Conservation (phyloP, 805 yeast species). For the Cyberlindnera euphorbiae region DNA sequence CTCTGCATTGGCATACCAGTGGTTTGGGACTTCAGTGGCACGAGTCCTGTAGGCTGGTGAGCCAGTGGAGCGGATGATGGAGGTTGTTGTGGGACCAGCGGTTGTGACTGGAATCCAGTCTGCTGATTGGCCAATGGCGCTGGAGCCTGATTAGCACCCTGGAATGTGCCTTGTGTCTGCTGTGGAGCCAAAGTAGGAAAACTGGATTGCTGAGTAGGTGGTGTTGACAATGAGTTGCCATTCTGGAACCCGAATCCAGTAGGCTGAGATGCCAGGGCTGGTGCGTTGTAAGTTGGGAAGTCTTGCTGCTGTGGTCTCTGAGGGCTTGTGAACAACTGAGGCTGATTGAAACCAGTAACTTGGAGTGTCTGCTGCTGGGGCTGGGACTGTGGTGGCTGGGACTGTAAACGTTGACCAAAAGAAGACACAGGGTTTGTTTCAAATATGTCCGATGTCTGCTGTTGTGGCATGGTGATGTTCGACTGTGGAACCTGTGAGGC, state of each 20-base stretch:
- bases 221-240: constrained; percentile 23
- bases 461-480: neutral
- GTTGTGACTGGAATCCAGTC: constrained; percentile 2
- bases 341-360: constrained; percentile 11
- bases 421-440: constrained; percentile 30
- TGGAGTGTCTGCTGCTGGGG: constrained; percentile 3
- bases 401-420: neutral
- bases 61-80: constrained; percentile 13
- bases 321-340: constrained; percentile 14
- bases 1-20: constrained; percentile 33
- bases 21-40: constrained; percentile 9
- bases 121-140: constrained; percentile 15
- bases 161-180: neutral
- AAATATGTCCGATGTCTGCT: constrained; percentile 12
- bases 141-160: neutral
- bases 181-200: constrained; percentile 1
- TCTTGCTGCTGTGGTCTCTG: constrained; percentile 13
- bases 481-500: constrained; percentile 2
- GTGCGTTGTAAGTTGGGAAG: constrained; percentile 3
- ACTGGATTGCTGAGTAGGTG: no score
- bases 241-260: constrained; percentile 26
- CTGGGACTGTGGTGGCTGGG: constrained; percentile 4
- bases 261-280: constrained; percentile 14
- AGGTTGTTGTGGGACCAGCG: neutral
- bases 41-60: constrained; percentile 10